phyloP scores from a whole-genome alignment of 1,284 basidiomycete species.

The Uromyces viciae-fabae region DNA sequence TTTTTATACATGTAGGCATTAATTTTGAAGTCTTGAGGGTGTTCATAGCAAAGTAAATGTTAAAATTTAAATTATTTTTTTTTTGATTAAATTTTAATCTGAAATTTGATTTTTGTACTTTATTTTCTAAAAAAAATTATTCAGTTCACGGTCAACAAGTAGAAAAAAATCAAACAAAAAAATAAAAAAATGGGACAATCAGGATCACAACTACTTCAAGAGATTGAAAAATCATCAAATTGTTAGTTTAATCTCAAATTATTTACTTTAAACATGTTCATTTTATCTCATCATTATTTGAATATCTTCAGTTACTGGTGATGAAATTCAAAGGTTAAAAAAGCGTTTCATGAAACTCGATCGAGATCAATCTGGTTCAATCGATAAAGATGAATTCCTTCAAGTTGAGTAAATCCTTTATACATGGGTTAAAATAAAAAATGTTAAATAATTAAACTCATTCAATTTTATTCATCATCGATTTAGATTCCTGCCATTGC shows the following conservation, averaged over 20 bases:
- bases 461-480: background rate
- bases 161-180: background rate
- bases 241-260: constrained; percentile 63
- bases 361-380: constrained; percentile 93
- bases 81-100: too few relatives aligned
- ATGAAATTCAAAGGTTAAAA: constrained; percentile 88
- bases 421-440: too few relatives aligned
- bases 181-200: constrained; percentile 55
- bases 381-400: constrained; percentile 97
- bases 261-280: background rate
- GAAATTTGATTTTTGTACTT: too few relatives aligned
- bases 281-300: background rate
- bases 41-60: too few relatives aligned
- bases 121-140: too few relatives aligned
- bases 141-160: too few relatives aligned
- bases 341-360: constrained; percentile 99
- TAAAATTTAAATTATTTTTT: too few relatives aligned
- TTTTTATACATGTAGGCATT: too few relatives aligned
- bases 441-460: too few relatives aligned
- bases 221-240: constrained; percentile 87
- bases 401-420: constrained; percentile 57
- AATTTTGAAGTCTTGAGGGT: too few relatives aligned
- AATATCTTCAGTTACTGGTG: constrained; percentile 69
- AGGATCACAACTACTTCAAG: constrained; percentile 87
- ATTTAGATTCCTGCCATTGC: constrained; percentile 85